Evolutionary conservation across 73 alveolate genomes (phyloP).

Genomic region (Paramecium biaurelia): DNA sequence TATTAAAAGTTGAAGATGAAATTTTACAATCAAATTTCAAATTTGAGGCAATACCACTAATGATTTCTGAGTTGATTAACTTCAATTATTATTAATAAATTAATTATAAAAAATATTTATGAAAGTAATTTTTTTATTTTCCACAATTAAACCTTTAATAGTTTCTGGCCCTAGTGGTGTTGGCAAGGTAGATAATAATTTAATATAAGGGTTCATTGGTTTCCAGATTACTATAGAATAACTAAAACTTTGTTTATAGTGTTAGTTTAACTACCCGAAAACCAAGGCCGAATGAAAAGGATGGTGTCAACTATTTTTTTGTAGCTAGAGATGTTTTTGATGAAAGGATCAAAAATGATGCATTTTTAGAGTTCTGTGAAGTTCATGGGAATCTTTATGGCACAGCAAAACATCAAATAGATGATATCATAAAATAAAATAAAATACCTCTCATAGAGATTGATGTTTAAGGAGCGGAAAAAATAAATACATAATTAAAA

Average conservation of each 20-base stretch:
- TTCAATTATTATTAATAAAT: background rate
- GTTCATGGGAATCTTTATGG: constrained; percentile 69
- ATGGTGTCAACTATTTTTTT: constrained; percentile 78
- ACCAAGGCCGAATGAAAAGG: constrained; percentile 71
- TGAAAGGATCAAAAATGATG: constrained; percentile 51
- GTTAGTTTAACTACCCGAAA: constrained; percentile 77
- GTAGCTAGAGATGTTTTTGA: constrained; percentile 69
- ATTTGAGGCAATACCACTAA: too few species aligned
- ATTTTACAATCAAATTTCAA: too few species aligned
- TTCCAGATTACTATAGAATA: constrained; percentile 50
- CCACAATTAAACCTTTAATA: constrained; percentile 40
- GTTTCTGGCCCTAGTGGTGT: constrained; percentile 89
- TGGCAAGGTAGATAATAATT: constrained; percentile 55
- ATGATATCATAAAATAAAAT: background rate
- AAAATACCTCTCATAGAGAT: constrained; percentile 64
- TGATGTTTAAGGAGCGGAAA: constrained; percentile 71
- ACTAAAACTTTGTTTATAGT: constrained; percentile 70
- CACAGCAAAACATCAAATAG: constrained; percentile 51
- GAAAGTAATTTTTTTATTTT: background rate
- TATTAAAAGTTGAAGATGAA: too few species aligned
- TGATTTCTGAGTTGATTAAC: too few species aligned
- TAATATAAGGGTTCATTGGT: constrained; percentile 70
- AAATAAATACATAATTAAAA: constrained; percentile 56
- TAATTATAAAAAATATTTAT: background rate
- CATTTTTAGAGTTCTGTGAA: constrained; percentile 60